Base-by-base conservation (phyloP, 345 rosid genomes). In the Pseudoturritis turrita region DNA sequence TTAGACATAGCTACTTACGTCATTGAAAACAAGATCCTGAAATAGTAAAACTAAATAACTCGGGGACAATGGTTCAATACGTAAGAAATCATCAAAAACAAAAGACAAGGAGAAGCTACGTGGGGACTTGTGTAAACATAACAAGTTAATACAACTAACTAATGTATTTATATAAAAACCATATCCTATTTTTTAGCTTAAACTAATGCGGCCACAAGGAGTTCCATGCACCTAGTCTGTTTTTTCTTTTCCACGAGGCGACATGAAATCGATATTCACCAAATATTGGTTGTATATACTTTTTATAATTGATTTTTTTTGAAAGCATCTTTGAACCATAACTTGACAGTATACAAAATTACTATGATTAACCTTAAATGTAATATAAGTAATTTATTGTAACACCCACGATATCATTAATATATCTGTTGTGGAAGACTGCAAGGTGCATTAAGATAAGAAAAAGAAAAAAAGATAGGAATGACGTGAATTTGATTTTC, bases 141-240 rank as follows among this genome's bases (percentile, higher is more conserved):
- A 44, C 46, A 52, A 17, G 35, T 25, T 55, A 29, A 26, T 15
- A n/a, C n/a, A n/a, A n/a, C n/a, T n/a, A 68, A 25, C 6, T 49
- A 65, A 29, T 53, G 51, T 13, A 51, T 52, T 25, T 10, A 10
- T 37, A 25, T 40, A 28, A 21, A 52, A 54, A 8, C 10, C 14
- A 28, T 17, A 54, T 35, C 14, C 10, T 53, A 51, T 53, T 29
- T 60, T 47, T 31, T 49, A 49, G 46, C 35, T 31, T 56, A 60
- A 50, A 71, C 0, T 62, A 62, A 22, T 45, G 70, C 22, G 59
- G 50, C 45, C 51, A 45, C 23, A 51, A 46, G 46, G 45, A 31
- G 51, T 58, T 58, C 33, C 46, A 59, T 74, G 73, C 78, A 74
- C 62, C 56, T 74, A 40, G 73, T 50, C 78, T 8, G 11, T 43